phyloP scores from a whole-genome alignment of 2,329 filamentous ascomycete species.

The Pseudogymnoascus sp. region DNA sequence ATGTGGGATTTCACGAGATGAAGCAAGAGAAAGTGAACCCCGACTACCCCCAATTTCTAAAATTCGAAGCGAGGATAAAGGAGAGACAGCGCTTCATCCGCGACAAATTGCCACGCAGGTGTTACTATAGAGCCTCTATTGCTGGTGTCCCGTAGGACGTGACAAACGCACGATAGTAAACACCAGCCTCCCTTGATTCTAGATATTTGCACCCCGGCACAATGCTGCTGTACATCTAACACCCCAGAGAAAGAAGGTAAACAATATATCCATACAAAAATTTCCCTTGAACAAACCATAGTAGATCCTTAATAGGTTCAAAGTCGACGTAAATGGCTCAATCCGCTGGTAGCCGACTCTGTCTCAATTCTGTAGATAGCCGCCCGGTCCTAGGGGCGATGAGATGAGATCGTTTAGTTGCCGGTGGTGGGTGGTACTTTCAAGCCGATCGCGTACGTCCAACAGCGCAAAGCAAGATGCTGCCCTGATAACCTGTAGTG shows the following conservation, averaged over 20 bases:
- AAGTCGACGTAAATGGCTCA: neutral
- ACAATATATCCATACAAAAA: neutral
- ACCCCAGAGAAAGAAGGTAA: neutral
- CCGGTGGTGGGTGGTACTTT: neutral
- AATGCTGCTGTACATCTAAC: neutral
- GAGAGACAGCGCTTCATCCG: neutral
- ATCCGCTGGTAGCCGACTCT: neutral
- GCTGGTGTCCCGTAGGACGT: neutral
- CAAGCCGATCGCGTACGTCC: neutral
- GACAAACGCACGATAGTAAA: neutral
- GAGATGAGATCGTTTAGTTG: neutral
- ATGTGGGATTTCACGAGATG: neutral
- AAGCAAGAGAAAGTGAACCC: neutral
- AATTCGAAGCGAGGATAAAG: neutral
- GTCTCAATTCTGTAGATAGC: conserved; percentile 4
- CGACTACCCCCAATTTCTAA: neutral
- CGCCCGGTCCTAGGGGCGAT: neutral
- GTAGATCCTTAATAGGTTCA: neutral
- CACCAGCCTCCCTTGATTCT: neutral
- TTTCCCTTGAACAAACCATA: neutral
- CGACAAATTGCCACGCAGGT: neutral
- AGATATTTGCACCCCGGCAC: neutral
- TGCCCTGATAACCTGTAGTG: neutral
- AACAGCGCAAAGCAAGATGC: neutral
- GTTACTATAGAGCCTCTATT: neutral